phyloP scores from a whole-genome alignment of 768 basidiomycete genomes.

The Lactarius hatsudake region DNA sequence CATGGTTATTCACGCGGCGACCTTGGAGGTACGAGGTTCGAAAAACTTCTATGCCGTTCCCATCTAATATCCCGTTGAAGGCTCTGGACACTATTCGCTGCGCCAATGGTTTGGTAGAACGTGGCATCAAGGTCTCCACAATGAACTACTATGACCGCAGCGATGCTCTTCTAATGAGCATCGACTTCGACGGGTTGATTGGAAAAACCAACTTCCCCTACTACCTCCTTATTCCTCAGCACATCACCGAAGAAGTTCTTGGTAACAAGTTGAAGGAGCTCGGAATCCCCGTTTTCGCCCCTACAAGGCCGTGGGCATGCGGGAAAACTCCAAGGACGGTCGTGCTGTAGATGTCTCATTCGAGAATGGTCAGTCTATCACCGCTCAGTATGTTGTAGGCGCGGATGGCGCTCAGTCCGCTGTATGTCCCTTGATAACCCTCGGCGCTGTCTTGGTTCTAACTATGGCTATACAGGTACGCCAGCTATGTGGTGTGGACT shows the following conservation, averaged over 20 bases:
- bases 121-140: slow-evolving; percentile 36
- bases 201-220: slow-evolving; percentile 46
- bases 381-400: slow-evolving; percentile 47
- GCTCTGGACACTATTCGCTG: slow-evolving; percentile 46
- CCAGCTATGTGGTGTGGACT: slow-evolving; percentile 40
- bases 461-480: slow-evolving; percentile 39
- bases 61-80: slow-evolving; percentile 41
- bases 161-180: slow-evolving; percentile 30
- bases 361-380: slow-evolving; percentile 45
- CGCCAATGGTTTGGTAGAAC: slow-evolving; percentile 38
- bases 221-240: slow-evolving; percentile 43
- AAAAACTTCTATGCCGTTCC: slow-evolving; percentile 7
- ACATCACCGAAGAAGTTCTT: slow-evolving; percentile 43
- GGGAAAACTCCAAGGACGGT: slow-evolving; percentile 31
- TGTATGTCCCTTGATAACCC: slow-evolving; percentile 33
- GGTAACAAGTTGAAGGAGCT: slow-evolving; percentile 34
- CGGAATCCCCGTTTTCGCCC: slow-evolving; percentile 39
- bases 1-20: slow-evolving; percentile 48
- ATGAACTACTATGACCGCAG: slow-evolving; percentile 35
- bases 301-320: slow-evolving; percentile 41
- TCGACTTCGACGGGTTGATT: slow-evolving; percentile 38
- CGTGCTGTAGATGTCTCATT: slow-evolving; percentile 43
- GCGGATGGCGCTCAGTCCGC: slow-evolving; percentile 50
- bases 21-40: slow-evolving; percentile 43
- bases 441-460: background rate